phyloP scores from a whole-genome alignment of 345 rosid genomes.

The Anacardium occidentale region DNA sequence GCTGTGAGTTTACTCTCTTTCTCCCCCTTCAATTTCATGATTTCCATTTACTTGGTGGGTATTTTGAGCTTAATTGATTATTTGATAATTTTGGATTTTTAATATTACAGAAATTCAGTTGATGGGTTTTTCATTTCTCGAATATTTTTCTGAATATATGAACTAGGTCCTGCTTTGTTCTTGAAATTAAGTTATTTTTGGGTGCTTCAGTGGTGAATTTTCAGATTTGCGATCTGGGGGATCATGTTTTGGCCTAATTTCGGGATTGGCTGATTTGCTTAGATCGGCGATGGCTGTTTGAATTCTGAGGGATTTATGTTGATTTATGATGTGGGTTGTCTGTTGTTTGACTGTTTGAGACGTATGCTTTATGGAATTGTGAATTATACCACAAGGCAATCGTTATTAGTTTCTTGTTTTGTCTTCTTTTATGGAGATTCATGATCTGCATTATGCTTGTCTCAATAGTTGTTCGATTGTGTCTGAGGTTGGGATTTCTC shows the following conservation, averaged over 20 bases:
- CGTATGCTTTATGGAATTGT: not conserved
- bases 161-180: not conserved
- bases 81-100: not conserved
- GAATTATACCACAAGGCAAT: not conserved
- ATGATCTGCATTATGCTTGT: not conserved
- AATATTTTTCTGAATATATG: not conserved
- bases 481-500: not conserved
- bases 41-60: not conserved
- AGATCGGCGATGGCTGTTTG: not conserved
- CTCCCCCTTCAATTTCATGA: not conserved
- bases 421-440: not conserved
- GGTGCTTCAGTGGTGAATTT: not conserved
- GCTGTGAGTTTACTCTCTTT: conserved; percentile 47
- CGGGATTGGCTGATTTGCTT: not conserved
- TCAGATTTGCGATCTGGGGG: not conserved
- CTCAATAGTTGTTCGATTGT: not conserved
- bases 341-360: not conserved
- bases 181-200: not conserved
- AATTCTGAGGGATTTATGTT: not conserved
- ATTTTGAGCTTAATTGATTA: not conserved
- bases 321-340: not conserved
- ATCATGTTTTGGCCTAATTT: not conserved
- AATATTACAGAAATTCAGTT: conserved; percentile 6
- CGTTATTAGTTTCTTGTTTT: not conserved
- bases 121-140: not conserved